A percentile compares a stretch with the other conserved stretches of the same genome.
These are phyloP conservation scores for Plasmodium vivax DNA, from an alignment of 169 alveolate genomes.

Conservation along the genomic window DNA sequence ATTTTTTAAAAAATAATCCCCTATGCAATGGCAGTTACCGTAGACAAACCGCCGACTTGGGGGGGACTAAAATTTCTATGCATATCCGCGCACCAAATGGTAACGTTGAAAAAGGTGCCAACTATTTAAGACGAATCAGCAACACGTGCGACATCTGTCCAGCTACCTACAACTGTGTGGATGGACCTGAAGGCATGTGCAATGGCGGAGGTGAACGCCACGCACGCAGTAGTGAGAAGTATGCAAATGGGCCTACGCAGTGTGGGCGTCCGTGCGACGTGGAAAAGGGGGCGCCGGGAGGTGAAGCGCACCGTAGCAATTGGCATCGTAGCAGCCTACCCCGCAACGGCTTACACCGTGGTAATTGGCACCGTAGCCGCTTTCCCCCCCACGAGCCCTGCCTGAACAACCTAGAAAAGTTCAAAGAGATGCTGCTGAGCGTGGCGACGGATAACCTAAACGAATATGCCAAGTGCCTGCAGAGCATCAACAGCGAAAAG, in stretches of 20 bases:
- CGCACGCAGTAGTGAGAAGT: constrained; percentile 11
- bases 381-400: not conserved
- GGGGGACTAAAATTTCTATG: constrained; percentile 1
- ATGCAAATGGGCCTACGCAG: not conserved
- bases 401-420: constrained; percentile 40
- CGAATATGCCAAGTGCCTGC: constrained; percentile 59
- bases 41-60: constrained; percentile 3
- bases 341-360: constrained; percentile 2
- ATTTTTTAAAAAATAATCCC: not conserved
- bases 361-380: not conserved
- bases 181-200: constrained; percentile 27
- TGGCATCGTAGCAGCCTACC: no score
- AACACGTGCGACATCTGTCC: constrained; percentile 25
- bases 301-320: constrained; percentile 5
- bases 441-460: constrained; percentile 53
- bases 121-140: constrained; percentile 8
- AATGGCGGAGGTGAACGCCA: constrained; percentile 4
- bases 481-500: constrained; percentile 44
- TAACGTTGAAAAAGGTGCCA: constrained; percentile 1
- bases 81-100: not conserved
- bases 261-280: constrained; percentile 12
- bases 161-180: not conserved
- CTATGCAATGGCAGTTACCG: not conserved
- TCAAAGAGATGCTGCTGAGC: constrained; percentile 51
- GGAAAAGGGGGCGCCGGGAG: not conserved